Conservation (phyloP, 371 early-diverging fungal species). For the Choanephora cucurbitarum region DNA sequence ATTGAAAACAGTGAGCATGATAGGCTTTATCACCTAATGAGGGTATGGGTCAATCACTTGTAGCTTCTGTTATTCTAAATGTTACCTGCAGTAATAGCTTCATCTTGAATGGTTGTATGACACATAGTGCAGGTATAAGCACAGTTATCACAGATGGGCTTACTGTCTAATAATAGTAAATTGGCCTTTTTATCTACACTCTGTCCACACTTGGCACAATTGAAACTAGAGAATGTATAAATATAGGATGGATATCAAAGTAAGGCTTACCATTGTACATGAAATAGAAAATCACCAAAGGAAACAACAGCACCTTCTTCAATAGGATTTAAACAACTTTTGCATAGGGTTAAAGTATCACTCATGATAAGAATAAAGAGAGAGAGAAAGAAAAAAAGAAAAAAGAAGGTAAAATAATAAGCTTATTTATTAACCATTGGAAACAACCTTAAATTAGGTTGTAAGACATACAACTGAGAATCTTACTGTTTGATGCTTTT, state of each 20-base stretch:
- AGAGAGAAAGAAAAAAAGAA: too few relatives aligned
- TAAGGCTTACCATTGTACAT: constrained; percentile 72
- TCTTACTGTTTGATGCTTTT: too few relatives aligned
- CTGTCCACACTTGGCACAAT: constrained; percentile 74
- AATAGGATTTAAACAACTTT: constrained; percentile 68
- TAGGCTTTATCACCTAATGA: constrained; percentile 74
- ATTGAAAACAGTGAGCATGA: constrained; percentile 82
- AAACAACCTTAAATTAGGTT: too few relatives aligned
- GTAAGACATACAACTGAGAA: too few relatives aligned
- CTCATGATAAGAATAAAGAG: too few relatives aligned
- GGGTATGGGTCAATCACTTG: too few relatives aligned
- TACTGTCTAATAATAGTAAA: constrained; percentile 74
- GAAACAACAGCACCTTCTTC: constrained; percentile 81
- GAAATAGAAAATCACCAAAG: constrained; percentile 82
- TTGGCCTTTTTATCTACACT: constrained; percentile 75
- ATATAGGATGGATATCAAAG: background rate
- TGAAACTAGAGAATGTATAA: constrained; percentile 55
- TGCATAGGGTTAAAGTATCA: constrained; percentile 34
- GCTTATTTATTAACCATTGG: too few relatives aligned
- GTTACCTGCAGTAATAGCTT: constrained; percentile 85
- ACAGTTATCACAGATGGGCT: constrained; percentile 84
- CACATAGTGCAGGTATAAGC: constrained; percentile 82
- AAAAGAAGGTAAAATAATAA: too few relatives aligned
- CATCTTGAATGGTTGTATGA: constrained; percentile 76
- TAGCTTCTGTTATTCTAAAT: too few relatives aligned